A percentile compares a stretch with the other conserved stretches of the same genome.
phyloP scores from a whole-genome alignment of 208 protist species.

The Leishmania arabica region DNA sequence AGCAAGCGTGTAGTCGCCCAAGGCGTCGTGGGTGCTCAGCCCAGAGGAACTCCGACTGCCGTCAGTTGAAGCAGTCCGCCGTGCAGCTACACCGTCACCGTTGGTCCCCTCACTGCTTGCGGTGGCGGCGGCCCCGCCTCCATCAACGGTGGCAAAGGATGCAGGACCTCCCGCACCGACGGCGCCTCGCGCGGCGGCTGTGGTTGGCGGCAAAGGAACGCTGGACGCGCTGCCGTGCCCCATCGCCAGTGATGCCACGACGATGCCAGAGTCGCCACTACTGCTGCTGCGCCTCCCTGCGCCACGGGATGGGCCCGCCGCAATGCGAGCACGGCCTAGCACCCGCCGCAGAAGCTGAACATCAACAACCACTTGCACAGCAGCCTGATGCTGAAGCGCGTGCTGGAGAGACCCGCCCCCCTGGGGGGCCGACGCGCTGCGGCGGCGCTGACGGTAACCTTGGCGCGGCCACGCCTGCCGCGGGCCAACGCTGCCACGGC shows the following conservation, averaged over 20 bases:
- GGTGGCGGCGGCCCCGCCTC: no score
- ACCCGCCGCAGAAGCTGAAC: slow-evolving; percentile 20
- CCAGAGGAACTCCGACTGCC: background rate
- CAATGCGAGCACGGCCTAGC: slow-evolving; percentile 17
- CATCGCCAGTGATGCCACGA: background rate
- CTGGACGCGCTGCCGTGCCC: background rate
- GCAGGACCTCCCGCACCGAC: background rate
- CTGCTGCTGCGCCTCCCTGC: background rate
- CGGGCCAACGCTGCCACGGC: background rate
- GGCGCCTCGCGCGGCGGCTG: background rate
- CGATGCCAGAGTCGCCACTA: background rate
- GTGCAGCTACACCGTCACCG: background rate
- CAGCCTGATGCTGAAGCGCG: slow-evolving; percentile 15
- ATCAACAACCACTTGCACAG: slow-evolving; percentile 16
- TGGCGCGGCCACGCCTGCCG: background rate
- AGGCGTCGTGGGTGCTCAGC: background rate
- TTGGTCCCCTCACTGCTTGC: background rate
- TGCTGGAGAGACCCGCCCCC: background rate
- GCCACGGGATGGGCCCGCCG: background rate
- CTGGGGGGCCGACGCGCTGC: background rate
- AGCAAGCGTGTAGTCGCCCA: background rate
- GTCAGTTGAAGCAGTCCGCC: background rate
- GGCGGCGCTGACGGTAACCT: background rate
- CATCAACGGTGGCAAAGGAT: background rate
- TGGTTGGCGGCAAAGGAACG: background rate